These are phyloP conservation scores for Phytopythium oedochilum DNA, from an alignment of 352 stramenopile genomes.

Conservation along the genomic window DNA sequence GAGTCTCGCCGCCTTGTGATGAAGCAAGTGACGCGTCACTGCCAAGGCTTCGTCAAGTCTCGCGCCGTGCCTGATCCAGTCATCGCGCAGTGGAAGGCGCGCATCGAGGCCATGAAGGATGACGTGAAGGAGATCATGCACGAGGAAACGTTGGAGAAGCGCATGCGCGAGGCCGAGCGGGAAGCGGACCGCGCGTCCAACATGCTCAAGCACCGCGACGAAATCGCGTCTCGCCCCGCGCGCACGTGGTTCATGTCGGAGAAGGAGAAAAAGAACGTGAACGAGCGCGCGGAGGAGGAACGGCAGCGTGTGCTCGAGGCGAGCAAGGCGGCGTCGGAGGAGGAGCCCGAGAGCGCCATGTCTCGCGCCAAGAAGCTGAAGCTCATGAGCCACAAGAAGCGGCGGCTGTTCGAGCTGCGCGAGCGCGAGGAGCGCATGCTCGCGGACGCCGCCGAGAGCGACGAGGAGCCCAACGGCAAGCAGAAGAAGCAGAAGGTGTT, in stretches of 20 bases:
- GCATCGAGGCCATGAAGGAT: conserved; percentile 77
- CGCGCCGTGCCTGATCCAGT: conserved; percentile 85
- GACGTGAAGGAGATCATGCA: conserved; percentile 81
- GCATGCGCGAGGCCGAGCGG: conserved; percentile 86
- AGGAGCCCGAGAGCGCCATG: conserved; percentile 28
- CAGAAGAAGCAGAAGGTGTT: conserved; percentile 72
- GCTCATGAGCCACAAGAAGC: conserved; percentile 87
- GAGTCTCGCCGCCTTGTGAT: conserved; percentile 90
- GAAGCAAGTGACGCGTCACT: conserved; percentile 92
- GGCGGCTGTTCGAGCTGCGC: conserved; percentile 76
- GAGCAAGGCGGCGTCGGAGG: conserved; percentile 21
- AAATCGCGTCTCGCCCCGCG: conserved; percentile 84
- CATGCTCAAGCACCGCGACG: conserved; percentile 87
- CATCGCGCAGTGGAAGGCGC: conserved; percentile 83
- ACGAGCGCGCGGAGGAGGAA: conserved; percentile 62
- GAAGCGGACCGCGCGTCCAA: conserved; percentile 89
- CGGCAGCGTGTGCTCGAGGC: conserved; percentile 23
- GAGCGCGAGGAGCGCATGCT: conserved; percentile 81
- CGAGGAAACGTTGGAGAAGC: conserved; percentile 87
- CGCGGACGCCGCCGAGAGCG: conserved; percentile 41
- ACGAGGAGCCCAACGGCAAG: conserved; percentile 29
- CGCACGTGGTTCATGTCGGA: conserved; percentile 93
- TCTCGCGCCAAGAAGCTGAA: conserved; percentile 77
- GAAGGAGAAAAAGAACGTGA: conserved; percentile 85
- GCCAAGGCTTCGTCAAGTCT: conserved; percentile 88